These are phyloP conservation scores for Alternaria alternata DNA, from an alignment of 2,329 filamentous ascomycete genomes.

Conservation along the genomic window DNA sequence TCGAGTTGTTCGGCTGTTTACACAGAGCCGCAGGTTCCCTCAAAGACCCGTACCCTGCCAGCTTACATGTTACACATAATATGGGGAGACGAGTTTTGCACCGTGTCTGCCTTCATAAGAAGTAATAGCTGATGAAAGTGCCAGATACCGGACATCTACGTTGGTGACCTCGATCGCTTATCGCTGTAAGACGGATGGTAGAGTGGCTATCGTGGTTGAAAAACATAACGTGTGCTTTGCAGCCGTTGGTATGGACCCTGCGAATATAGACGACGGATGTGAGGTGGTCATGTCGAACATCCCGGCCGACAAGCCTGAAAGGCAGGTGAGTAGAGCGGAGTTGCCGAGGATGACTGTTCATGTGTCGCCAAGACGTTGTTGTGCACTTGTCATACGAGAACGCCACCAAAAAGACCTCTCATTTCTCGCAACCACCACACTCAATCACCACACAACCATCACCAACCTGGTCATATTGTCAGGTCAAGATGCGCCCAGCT, in stretches of 20 bases:
- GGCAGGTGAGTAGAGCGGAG: not conserved
- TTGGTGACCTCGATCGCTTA: not conserved
- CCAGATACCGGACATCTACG: not conserved
- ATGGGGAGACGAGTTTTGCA: not conserved
- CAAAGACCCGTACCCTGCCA: not conserved
- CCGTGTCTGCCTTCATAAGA: not conserved
- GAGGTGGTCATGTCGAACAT: not conserved
- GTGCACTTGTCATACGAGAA: conserved; percentile 14
- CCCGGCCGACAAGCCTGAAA: not conserved
- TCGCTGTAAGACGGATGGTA: not conserved
- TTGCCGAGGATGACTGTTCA: conserved; percentile 9
- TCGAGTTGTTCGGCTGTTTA: not conserved
- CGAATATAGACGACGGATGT: not conserved
- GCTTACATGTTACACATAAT: not conserved
- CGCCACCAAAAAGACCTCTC: conserved; percentile 14
- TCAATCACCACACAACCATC: not conserved
- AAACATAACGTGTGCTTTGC: not conserved
- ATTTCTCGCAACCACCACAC: not conserved
- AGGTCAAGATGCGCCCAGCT: not conserved
- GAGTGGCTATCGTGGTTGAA: not conserved
- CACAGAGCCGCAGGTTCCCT: not conserved
- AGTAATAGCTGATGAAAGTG: not conserved
- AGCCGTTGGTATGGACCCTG: no score
- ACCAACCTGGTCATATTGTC: not conserved
- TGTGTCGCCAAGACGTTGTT: conserved; percentile 14